These are phyloP conservation scores for Termitomyces sp. DNA, from an alignment of 768 basidiomycete genomes.

Conservation along the genomic window DNA sequence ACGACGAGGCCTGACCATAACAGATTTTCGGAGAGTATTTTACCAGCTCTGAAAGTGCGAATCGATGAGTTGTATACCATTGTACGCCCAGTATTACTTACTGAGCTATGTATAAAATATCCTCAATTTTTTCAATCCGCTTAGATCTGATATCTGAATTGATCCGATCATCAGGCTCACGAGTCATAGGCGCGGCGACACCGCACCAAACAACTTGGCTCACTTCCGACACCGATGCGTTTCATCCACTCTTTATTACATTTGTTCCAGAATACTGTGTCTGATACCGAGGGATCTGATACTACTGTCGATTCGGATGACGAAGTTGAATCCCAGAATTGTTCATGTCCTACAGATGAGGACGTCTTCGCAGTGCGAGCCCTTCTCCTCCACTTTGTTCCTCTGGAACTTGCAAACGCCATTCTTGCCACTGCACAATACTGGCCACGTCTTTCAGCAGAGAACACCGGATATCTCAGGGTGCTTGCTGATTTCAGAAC, in stretches of 20 bases:
- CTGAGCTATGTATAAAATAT: too few species aligned
- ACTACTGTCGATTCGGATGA: background rate
- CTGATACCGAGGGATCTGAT: background rate
- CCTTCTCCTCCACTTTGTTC: constrained; percentile 16
- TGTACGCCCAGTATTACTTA: too few species aligned
- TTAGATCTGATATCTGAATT: too few species aligned
- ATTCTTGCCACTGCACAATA: constrained; percentile 25
- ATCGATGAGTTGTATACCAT: too few species aligned
- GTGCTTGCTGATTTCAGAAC: constrained; percentile 6
- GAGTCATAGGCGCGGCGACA: too few species aligned
- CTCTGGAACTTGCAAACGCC: constrained; percentile 23
- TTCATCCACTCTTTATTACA: background rate
- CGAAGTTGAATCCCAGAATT: background rate
- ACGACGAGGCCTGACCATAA: too few species aligned
- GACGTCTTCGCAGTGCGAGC: constrained; percentile 17
- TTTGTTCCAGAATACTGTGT: background rate
- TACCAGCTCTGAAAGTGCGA: too few species aligned
- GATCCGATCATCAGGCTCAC: too few species aligned
- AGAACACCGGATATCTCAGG: background rate
- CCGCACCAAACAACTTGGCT: too few species aligned
- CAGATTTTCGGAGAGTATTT: too few species aligned
- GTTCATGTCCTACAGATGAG: background rate
- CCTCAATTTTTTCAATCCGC: too few species aligned
- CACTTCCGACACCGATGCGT: background rate
- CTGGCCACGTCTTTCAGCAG: constrained; percentile 19